A percentile compares a stretch with the other conserved stretches of the same genome.
These are phyloP conservation scores for Platanthera zijinensis DNA, from an alignment of 106 monocot species.

Conservation along the genomic window DNA sequence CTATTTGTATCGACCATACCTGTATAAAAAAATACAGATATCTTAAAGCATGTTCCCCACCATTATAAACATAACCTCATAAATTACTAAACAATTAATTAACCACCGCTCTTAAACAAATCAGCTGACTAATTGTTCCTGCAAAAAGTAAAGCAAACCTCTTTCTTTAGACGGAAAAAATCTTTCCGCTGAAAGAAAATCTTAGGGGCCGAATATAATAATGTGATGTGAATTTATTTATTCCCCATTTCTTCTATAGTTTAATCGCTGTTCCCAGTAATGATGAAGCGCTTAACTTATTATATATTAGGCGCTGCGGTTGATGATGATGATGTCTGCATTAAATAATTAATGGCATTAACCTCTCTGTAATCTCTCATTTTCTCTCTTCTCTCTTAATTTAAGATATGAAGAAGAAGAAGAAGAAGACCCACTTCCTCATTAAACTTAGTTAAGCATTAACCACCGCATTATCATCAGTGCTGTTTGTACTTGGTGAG, in stretches of 20 bases:
- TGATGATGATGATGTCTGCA: neutral
- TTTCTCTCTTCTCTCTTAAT: neutral
- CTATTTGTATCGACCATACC: no score
- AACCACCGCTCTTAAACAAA: no score
- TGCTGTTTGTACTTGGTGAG: neutral
- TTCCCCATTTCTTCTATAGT: neutral
- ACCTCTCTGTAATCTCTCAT: neutral
- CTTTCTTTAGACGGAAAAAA: neutral
- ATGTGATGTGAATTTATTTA: neutral
- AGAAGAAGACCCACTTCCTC: no score
- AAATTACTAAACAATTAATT: no score
- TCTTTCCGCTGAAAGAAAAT: slow-evolving; percentile 1
- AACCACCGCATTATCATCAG: slow-evolving; percentile 2
- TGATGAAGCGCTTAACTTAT: neutral
- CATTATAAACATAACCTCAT: no score
- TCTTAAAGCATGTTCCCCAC: no score
- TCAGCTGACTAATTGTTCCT: neutral
- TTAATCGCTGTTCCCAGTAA: neutral
- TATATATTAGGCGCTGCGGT: neutral
- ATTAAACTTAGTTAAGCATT: neutral
- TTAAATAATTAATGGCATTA: neutral
- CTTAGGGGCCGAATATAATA: neutral
- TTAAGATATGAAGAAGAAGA: neutral
- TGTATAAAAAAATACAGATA: no score
- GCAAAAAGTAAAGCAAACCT: neutral